Base-by-base conservation (phyloP, 2,329 filamentous ascomycete genomes). In the Plectosphaerella cucumerina region DNA sequence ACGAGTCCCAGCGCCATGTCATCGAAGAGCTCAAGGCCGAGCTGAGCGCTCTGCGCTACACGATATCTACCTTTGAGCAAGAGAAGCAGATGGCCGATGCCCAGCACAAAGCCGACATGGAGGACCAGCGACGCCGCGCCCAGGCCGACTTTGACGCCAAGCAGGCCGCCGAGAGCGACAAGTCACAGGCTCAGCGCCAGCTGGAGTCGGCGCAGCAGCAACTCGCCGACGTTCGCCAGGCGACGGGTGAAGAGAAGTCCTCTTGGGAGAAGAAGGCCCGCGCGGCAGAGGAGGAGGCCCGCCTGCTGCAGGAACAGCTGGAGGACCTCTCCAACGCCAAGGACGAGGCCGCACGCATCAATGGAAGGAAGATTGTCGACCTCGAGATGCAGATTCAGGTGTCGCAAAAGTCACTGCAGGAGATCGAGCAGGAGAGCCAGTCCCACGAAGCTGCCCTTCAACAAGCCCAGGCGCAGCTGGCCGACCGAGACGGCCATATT, bases 21-120 rank as follows among this genome's bases (percentile, higher is more conserved):
- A 81, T 79, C 53, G 92, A 97, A 62, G 87, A 92, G 57, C 77
- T 97, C 22, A 92, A 93, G 63, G 90, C 93, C 2, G 90, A 97
- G 68, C 76, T 97, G 41, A 94, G 92, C 55, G 89, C 90, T 0
- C 74, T 97, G 47, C 86, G 86, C 55, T 99, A 97, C 71, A 90
- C 93, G 52, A 78, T 96, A 58, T 89, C 91, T 61, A 93, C 89
- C 17, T 74, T 89, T 49, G 92, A 93, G 61, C 90, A 96, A 59
- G 93, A 97, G 63, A 86, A 89, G 59, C 90, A 96, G 52, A 81
- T 97, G 60, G 76, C 85, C 45, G 78, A 84, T 10, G 76, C 96
- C 15, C 85, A 90, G 55, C 88, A 94, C 59, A 87, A 90, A 57
- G 88, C 89, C 60, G 93, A 96, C 61, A 69, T 96, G 20, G 84